Conservation (phyloP, 2,329 filamentous ascomycete genomes). For the Huntiella abstrusa region DNA sequence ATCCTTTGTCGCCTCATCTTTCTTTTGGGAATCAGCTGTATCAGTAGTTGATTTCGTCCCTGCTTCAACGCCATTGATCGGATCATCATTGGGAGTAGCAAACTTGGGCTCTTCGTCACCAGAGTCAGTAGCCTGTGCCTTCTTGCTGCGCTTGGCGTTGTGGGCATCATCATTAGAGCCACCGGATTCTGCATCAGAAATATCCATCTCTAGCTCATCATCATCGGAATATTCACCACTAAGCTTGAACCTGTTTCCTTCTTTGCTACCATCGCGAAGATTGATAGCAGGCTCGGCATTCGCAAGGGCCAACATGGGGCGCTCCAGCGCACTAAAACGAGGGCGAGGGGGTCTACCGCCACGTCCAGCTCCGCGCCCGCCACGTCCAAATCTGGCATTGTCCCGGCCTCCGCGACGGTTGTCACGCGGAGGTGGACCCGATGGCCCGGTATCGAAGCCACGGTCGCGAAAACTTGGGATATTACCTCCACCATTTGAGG, state of each 20-base stretch:
- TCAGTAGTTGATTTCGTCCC: neutral
- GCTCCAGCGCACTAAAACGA: constrained; percentile 26
- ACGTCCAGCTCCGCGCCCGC: constrained; percentile 15
- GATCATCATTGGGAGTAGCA: constrained; percentile 21
- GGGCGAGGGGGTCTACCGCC: constrained; percentile 15
- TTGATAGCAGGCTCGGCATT: constrained; percentile 25
- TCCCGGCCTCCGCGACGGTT: constrained; percentile 3
- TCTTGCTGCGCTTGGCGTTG: constrained; percentile 1
- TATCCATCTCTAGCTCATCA: constrained; percentile 45
- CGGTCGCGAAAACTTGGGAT: constrained; percentile 10
- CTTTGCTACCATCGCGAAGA: constrained; percentile 24
- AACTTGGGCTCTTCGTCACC: constrained; percentile 22
- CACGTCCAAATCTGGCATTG: constrained; percentile 11
- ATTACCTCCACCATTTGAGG: constrained; percentile 31
- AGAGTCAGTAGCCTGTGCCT: neutral
- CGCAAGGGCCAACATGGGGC: constrained; percentile 29
- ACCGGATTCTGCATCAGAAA: constrained; percentile 30
- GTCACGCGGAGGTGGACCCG: constrained; percentile 10
- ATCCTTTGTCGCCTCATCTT: neutral
- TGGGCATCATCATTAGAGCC: constrained; percentile 5
- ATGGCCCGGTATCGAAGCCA: constrained; percentile 8
- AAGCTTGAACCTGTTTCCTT: constrained; percentile 32
- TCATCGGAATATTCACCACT: constrained; percentile 43
- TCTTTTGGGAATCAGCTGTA: neutral
- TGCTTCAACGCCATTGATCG: constrained; percentile 11